phyloP scores from a whole-genome alignment of 129 eudicot genomes.

The Chrysanthemum seticuspe region DNA sequence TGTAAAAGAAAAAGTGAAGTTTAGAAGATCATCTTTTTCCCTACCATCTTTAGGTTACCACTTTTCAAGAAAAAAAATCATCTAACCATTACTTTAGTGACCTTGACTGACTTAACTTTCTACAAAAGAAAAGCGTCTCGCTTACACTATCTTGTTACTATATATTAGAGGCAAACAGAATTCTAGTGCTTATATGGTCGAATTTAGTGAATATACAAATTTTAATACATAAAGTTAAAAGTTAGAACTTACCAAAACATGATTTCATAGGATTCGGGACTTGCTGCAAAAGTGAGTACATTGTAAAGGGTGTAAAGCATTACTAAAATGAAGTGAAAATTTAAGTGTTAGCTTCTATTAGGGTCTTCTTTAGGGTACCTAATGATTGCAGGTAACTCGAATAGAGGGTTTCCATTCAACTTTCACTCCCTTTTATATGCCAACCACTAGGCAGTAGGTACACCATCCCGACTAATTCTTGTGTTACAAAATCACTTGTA shows the following conservation, averaged over 20 bases:
- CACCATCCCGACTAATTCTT: not conserved
- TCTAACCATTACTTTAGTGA: slow-evolving; percentile 30
- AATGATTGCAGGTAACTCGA: not conserved
- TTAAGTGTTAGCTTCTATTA: not conserved
- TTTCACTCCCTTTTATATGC: not conserved
- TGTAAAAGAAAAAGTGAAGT: slow-evolving; percentile 26
- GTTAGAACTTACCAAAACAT: slow-evolving; percentile 9
- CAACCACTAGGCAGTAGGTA: no score
- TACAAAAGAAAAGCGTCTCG: slow-evolving; percentile 24
- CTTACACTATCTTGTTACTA: slow-evolving; percentile 7
- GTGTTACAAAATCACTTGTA: not conserved
- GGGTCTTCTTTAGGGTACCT: not conserved
- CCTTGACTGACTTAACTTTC: slow-evolving; percentile 26
- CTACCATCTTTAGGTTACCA: slow-evolving; percentile 32
- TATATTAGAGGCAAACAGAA: not conserved
- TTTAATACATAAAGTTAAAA: slow-evolving; percentile 4
- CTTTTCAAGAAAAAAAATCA: slow-evolving; percentile 30
- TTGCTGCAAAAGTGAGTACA: slow-evolving; percentile 8
- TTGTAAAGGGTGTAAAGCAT: not conserved
- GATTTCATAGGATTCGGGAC: slow-evolving; percentile 1
- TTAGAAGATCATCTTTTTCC: slow-evolving; percentile 47
- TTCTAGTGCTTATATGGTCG: not conserved
- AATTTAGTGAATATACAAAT: not conserved
- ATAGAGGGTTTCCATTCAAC: not conserved
- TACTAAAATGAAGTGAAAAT: not conserved